A percentile compares a stretch with the other conserved stretches of the same genome.
phyloP scores from a whole-genome alignment of 2,329 filamentous ascomycete genomes.

The Colletotrichum cereale region DNA sequence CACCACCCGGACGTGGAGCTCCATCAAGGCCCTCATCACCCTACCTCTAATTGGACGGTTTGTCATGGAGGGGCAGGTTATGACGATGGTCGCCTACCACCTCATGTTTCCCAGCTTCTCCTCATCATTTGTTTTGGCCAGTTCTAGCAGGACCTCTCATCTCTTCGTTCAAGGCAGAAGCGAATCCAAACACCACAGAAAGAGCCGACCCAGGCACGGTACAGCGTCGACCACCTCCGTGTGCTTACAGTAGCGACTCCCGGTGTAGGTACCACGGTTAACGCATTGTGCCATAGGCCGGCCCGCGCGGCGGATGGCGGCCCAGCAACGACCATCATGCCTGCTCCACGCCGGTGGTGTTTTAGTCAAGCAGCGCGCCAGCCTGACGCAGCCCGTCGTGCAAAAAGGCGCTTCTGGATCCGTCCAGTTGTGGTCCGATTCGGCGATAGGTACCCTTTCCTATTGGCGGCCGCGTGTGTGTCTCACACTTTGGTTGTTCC shows the following conservation, averaged over 20 bases:
- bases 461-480: constrained; percentile 37
- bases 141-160: background rate
- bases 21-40: constrained; percentile 27
- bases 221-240: background rate
- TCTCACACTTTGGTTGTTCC: constrained; percentile 42
- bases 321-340: constrained; percentile 39
- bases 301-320: constrained; percentile 38
- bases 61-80: constrained; percentile 38
- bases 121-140: background rate
- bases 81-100: constrained; percentile 35
- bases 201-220: background rate
- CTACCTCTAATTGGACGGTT: constrained; percentile 26
- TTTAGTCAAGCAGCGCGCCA: constrained; percentile 40
- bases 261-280: constrained; percentile 22
- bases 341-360: constrained; percentile 35
- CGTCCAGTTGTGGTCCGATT: constrained; percentile 41
- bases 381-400: constrained; percentile 36
- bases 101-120: constrained; percentile 30
- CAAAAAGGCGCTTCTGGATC: constrained; percentile 40
- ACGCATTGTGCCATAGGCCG: constrained; percentile 35
- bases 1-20: constrained; percentile 24
- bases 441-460: constrained; percentile 39
- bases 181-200: background rate
- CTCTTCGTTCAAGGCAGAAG: background rate
- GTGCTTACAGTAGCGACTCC: constrained; percentile 1